These are phyloP conservation scores for Phytophthora pini DNA, from an alignment of 352 stramenopile species.

Conservation along the genomic window DNA sequence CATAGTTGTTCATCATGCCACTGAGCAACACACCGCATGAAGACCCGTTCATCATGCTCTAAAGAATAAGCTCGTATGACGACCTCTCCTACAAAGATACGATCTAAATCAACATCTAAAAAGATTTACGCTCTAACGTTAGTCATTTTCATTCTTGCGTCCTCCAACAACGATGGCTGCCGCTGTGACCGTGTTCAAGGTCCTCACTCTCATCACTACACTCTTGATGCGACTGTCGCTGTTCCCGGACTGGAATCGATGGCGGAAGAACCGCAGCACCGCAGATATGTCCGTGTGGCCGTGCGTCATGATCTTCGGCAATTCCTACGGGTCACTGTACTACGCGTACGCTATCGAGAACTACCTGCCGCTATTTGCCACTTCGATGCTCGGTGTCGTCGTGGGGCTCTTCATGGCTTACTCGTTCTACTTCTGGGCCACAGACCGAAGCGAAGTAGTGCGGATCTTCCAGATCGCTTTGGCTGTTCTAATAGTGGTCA, in stretches of 20 bases:
- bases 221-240: slow-evolving; percentile 43
- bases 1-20: slow-evolving; percentile 11
- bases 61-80: slow-evolving; percentile 2
- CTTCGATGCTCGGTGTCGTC: slow-evolving; percentile 29
- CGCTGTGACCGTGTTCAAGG: slow-evolving; percentile 19
- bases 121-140: not conserved
- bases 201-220: slow-evolving; percentile 41
- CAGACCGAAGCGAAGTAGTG: slow-evolving; percentile 10
- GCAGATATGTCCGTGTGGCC: slow-evolving; percentile 34
- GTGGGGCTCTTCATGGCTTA: slow-evolving; percentile 20
- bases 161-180: not conserved
- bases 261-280: slow-evolving; percentile 31
- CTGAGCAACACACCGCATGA: slow-evolving; percentile 3
- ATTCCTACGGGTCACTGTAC: slow-evolving; percentile 35
- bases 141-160: slow-evolving; percentile 18
- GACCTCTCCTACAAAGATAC: slow-evolving; percentile 15
- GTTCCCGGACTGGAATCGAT: slow-evolving; percentile 38
- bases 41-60: slow-evolving; percentile 15
- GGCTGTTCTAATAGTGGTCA: slow-evolving; percentile 20
- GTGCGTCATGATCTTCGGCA: slow-evolving; percentile 33
- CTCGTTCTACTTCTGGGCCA: slow-evolving; percentile 28
- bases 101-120: not conserved
- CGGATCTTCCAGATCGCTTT: slow-evolving; percentile 11
- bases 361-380: slow-evolving; percentile 33
- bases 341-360: slow-evolving; percentile 30